Percentiles rank a stretch among this genome's conserved stretches.
These are phyloP conservation scores for Ceraceosorus guamensis DNA, from an alignment of 1,284 basidiomycete species.

Conservation along the genomic window DNA sequence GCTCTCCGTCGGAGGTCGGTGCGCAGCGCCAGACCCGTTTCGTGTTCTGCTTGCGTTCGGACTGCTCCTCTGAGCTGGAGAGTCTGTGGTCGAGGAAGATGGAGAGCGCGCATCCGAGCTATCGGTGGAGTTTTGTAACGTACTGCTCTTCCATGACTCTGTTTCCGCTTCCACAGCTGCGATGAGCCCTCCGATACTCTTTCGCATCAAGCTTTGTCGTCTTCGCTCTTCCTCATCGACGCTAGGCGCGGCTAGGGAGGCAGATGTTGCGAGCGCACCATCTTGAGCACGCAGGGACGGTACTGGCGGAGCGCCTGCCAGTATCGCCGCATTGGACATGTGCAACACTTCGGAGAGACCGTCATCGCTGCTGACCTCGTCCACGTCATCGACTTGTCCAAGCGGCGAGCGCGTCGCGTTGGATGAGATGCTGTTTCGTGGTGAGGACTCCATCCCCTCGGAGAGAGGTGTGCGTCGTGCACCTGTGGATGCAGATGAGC, in stretches of 20 bases:
- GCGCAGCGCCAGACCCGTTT: not conserved
- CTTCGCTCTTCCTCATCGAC: constrained; percentile 1
- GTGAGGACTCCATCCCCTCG: not conserved
- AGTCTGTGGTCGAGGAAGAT: too few species aligned
- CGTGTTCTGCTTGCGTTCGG: not conserved
- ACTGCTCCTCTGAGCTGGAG: too few species aligned
- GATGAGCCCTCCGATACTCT: constrained; percentile 22
- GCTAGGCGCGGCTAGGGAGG: not conserved
- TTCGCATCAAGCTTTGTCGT: constrained; percentile 14
- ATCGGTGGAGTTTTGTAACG: not conserved
- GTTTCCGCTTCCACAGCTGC: constrained; percentile 20
- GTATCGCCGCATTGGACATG: not conserved
- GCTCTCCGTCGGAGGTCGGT: too few species aligned
- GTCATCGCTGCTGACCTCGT: constrained; percentile 13
- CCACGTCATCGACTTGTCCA: not conserved
- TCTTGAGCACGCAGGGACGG: constrained; percentile 6
- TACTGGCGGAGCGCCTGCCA: not conserved
- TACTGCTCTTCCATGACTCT: constrained; percentile 4
- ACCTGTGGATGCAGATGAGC: not conserved
- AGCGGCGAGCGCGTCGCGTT: not conserved
- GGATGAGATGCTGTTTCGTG: not conserved
- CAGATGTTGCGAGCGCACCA: not conserved
- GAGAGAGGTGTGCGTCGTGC: not conserved
- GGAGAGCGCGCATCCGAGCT: too few species aligned
- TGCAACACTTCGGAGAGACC: constrained; percentile 18